These are phyloP conservation scores for Podospora appendiculata DNA, from an alignment of 495 filamentous ascomycete genomes.

Conservation along the genomic window DNA sequence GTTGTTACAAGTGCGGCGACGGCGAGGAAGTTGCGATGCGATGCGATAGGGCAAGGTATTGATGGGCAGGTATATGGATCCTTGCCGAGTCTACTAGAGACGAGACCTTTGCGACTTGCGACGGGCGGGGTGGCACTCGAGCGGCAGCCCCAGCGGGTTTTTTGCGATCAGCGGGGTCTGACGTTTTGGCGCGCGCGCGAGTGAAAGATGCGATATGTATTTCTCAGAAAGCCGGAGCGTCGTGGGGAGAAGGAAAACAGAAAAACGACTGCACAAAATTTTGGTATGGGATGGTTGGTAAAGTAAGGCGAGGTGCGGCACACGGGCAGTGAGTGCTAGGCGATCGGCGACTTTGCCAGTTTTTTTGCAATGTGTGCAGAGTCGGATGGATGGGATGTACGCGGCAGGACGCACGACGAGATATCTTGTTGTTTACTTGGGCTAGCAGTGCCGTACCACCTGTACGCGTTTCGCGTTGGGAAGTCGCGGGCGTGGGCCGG, in stretches of 20 bases:
- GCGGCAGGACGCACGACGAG: conserved; percentile 3
- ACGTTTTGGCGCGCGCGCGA: neutral
- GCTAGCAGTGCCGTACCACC: neutral
- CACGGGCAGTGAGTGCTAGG: no score
- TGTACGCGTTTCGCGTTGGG: conserved; percentile 16
- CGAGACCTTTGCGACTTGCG: conserved; percentile 1
- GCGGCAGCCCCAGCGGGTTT: neutral
- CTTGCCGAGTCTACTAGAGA: conserved; percentile 4
- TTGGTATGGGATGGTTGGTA: neutral
- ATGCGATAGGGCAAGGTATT: neutral
- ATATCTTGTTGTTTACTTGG: conserved; percentile 18
- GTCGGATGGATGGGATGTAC: neutral
- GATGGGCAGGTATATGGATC: neutral
- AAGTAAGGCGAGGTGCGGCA: neutral
- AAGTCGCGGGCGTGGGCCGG: conserved; percentile 4
- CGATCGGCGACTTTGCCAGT: no score
- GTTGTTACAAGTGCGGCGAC: neutral
- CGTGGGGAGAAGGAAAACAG: neutral
- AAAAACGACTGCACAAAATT: neutral
- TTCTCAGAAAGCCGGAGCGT: no score
- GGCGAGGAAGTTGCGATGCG: neutral
- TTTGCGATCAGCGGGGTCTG: conserved; percentile 18
- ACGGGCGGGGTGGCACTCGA: conserved; percentile 7
- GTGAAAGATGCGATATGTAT: conserved; percentile 3
- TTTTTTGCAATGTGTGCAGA: no score